These are phyloP conservation scores for Colletotrichum tamarilloi DNA, from an alignment of 2,329 filamentous ascomycete species.

Conservation along the genomic window DNA sequence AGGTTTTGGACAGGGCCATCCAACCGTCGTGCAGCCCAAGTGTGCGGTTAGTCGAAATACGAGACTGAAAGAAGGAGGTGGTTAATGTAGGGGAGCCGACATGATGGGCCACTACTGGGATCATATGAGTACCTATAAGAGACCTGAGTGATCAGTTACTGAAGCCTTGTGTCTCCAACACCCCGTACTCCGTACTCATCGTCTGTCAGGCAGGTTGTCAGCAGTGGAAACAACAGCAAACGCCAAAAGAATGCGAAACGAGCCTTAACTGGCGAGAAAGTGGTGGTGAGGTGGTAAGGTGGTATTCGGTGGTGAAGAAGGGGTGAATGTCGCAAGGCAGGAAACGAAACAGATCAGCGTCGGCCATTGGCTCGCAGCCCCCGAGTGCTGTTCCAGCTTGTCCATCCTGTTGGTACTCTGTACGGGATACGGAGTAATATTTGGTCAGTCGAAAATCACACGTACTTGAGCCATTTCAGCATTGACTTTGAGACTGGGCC, in stretches of 20 bases:
- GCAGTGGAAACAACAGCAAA: neutral
- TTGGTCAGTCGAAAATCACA: neutral
- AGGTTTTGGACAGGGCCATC: slow-evolving; percentile 4
- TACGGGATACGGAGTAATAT: neutral
- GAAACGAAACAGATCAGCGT: slow-evolving; percentile 21
- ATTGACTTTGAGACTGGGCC: neutral
- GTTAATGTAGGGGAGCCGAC: neutral
- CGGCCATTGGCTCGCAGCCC: slow-evolving; percentile 9
- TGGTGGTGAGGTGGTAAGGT: neutral
- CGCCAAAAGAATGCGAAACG: neutral
- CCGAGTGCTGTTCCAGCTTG: neutral
- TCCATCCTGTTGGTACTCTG: neutral
- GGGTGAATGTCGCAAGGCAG: slow-evolving; percentile 11
- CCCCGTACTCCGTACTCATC: neutral
- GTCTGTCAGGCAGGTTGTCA: neutral
- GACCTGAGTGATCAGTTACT: neutral
- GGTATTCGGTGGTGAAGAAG: neutral
- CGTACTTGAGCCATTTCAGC: neutral
- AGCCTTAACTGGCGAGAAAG: neutral
- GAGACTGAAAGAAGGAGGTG: slow-evolving; percentile 4
- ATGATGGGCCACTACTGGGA: neutral
- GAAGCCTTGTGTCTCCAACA: too few relatives aligned
- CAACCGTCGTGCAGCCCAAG: slow-evolving; percentile 7
- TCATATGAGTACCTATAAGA: neutral
- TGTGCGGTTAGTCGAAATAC: slow-evolving; percentile 23